Base-by-base conservation (phyloP, 1,284 basidiomycete genomes). In the Heterobasidion annosum region DNA sequence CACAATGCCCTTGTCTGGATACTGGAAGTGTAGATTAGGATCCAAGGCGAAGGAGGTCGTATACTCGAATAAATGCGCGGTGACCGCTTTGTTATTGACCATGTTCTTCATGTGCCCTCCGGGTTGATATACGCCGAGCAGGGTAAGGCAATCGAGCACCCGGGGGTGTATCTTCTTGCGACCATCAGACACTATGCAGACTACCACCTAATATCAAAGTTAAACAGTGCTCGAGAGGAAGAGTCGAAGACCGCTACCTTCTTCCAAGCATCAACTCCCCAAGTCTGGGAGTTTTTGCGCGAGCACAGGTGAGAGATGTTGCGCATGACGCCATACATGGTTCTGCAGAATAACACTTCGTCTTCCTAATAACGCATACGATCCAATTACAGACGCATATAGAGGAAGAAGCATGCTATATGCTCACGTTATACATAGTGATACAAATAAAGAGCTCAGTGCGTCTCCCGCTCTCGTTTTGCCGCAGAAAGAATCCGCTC, bases 191-290 rank as follows among this genome's bases (percentile, higher is more conserved):
- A 93, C 73, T 57, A 75, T 73, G 58, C 73, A 76, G n/a, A 77
- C 69, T 7, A 76, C 75, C 25, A 85, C 91, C 51, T 52, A 12
- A 5, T 47, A 34, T 8, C 4, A 32, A 46, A 13, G 3, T 16
- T n/a, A 7, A 15, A 12, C 18, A 44, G 8, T 15, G 19, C 10
- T 10, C 9, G 25, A 46, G 25, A 46, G 16, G 8, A 35, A 34
- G n/a, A 16, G 18, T 8, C 4, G 2, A 8, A n/a, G 0, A n/a
- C n/a, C 6, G 37, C 37, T 40, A 52, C 51, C 78, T 97, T 98
- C 75, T 97, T 96, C 95, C 95, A 98, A 0, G 94, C 93, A 0
- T 97, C 92, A 66, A 91, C 88, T 1, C 93, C 93, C 95, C 95
- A 98, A 1, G 88, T 97, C 75, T 91, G 93, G 62, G 85, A 89